phyloP scores from a whole-genome alignment of 2,329 filamentous ascomycete genomes.

The Gremmenia infestans region DNA sequence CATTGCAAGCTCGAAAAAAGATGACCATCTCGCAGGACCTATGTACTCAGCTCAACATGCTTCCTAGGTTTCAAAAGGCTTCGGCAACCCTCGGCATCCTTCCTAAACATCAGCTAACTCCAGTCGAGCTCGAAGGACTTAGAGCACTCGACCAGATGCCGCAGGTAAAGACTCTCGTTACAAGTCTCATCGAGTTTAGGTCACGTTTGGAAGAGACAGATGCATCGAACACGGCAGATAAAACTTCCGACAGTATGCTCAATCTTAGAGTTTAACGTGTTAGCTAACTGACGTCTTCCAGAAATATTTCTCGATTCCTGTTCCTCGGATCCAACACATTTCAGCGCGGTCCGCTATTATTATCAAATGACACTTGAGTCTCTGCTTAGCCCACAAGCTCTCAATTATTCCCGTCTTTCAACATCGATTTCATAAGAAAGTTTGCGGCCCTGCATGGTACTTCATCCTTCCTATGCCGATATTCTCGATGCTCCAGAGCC shows the following conservation, averaged over 20 bases:
- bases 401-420: background rate
- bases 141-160: background rate
- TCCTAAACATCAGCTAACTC: too few species aligned
- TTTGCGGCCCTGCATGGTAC: slow-evolving; percentile 1
- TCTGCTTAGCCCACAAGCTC: background rate
- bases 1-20: too few species aligned
- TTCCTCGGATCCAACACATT: slow-evolving; percentile 4
- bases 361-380: slow-evolving; percentile 2
- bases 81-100: too few species aligned
- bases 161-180: background rate
- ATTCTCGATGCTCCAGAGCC: background rate
- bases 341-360: slow-evolving; percentile 1
- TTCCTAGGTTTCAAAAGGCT: too few species aligned
- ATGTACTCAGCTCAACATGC: too few species aligned
- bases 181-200: background rate
- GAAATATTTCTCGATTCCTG: background rate
- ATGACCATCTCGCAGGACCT: too few species aligned
- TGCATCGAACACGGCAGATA: too few species aligned
- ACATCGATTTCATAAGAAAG: background rate
- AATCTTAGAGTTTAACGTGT: background rate
- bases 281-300: background rate
- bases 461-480: slow-evolving; percentile 6
- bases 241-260: background rate
- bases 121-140: too few species aligned
- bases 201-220: background rate